Evolutionary conservation across 106 monocot species (phyloP), one percentile per base, ranked within the genome.

Genomic region (Chionographis japonica): DNA sequence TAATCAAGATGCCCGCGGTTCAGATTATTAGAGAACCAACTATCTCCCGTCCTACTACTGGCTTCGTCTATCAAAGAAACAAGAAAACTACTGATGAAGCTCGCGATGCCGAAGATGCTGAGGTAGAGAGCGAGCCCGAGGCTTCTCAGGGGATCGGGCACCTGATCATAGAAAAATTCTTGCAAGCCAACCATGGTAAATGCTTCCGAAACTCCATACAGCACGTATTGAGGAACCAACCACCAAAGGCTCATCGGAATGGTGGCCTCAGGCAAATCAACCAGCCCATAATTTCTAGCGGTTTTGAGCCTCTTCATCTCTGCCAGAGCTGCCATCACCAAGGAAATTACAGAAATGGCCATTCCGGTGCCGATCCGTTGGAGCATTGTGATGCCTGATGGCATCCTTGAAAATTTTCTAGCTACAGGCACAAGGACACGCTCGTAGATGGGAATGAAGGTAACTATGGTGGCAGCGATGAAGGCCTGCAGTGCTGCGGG

Each of bases 341-440:
- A 78, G 35, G 72, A 19, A 12, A 68, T 35, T 4, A 71, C 20
- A 1, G 81, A 81, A 3, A 86, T 38, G 3, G 68, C 12, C 71
- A 86, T 72, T 4, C 86, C 86, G 3, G 66, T 57, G 12, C 86
- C 81, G 46, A 85, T 85, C 19, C 85, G 73, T 54, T 85, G 80
- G 6, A 85, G 81, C 65, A 78, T 50, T 4, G 86, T 86, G 8
- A 85, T 52, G 12, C 81, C 81, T 39, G 85, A 37, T 2, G 73
- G 81, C 10, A 61, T 35, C 16, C 58, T 65, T 2, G 77, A 60
- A 12, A 81, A 59, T 8, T 60, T 77, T 67, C 85, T 49, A 42
- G 68, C 19, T 5, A 71, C 14, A 3, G 81, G 85, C 13, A 85
- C 67, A 19, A 85, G 4, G 35, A 81, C 37, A 8, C 74, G 70